Base-by-base conservation (phyloP, 148 eudicot species). In the Rheum nobile region DNA sequence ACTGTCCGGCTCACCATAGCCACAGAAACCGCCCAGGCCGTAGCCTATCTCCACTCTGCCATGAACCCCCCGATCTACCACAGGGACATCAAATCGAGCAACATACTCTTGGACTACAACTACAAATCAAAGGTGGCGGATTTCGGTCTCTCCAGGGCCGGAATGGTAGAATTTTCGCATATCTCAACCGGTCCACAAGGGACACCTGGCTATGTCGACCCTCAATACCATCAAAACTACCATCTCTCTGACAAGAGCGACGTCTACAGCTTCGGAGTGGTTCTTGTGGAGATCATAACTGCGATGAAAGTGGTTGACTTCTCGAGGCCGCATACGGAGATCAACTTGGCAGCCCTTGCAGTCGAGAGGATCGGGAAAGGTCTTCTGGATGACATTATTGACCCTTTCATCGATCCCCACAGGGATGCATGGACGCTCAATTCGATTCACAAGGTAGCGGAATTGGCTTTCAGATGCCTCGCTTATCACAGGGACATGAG, bases 151-250 rank as follows among this genome's bases (percentile, higher is more conserved):
- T 91, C 91, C 5, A 85, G 96, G 72, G 83, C 85, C 6, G 96
- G 96, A 41, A 85, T 88, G 85, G 78, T 59, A 24, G 96, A 91
- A 55, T 77, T 82, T 47, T 91, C 96, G 13, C 93, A 88, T 73
- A 82, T 91, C 71, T 91, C 93, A 9, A 91, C 96, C 17, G 96
- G 93, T 22, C 96, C 96, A 29, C 96, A 91, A 47, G 96, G 96
- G 41, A 91, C 96, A 8, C 96, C 96, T 0, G 96, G 96, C 67
- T 91, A 91, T 38, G 88, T 91, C 8, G 96, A 91, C 75, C 96
- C 96, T 72, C 91, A 91, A 35, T 91, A 91, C 76, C 92, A 91
- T 75, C 92, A 88, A 71, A 88, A 88, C 76, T 91, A 79, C 82
- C 93, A 91, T 82, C 86, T 91, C 19, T 91, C 96, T 22, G 92